Conservation (phyloP, 495 filamentous ascomycete species). For the Tuber microsphaerosporum region DNA sequence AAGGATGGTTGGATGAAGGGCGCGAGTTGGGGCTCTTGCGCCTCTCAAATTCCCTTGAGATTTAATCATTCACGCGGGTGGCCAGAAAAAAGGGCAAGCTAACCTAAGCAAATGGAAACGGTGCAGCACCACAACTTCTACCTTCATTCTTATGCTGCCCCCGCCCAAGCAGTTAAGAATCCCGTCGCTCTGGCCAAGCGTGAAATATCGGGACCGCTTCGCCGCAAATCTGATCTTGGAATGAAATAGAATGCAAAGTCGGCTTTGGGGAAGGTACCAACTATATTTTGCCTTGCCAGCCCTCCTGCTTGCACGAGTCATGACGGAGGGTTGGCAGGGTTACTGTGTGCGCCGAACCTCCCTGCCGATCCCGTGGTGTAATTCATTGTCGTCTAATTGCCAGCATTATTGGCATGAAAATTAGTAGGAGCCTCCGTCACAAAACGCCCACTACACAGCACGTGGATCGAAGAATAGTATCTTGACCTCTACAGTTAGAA, state of each 20-base stretch:
- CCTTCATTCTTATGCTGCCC: not conserved
- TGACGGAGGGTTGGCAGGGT: not conserved
- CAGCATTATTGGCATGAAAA: not conserved
- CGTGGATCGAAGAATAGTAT: not conserved
- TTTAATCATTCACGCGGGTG: not conserved
- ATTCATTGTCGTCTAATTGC: not conserved
- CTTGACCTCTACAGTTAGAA: not conserved
- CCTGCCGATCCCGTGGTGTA: not conserved
- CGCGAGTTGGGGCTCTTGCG: not conserved
- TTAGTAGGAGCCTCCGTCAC: not conserved
- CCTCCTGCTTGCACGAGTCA: not conserved
- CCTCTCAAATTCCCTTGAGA: not conserved
- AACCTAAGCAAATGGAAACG: not conserved
- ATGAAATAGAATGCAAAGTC: not conserved
- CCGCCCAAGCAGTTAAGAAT: not conserved
- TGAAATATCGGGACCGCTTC: not conserved
- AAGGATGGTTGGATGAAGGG: constrained; percentile 1
- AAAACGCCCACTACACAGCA: not conserved
- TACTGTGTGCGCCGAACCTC: not conserved
- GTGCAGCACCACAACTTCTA: not conserved
- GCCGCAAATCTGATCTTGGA: not conserved
- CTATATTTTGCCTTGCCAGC: not conserved
- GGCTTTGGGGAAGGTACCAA: not conserved
- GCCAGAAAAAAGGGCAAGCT: not conserved
- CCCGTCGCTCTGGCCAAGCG: not conserved